These are phyloP conservation scores for Fusarium beomiforme DNA, from an alignment of 2,329 filamentous ascomycete genomes.

Conservation along the genomic window DNA sequence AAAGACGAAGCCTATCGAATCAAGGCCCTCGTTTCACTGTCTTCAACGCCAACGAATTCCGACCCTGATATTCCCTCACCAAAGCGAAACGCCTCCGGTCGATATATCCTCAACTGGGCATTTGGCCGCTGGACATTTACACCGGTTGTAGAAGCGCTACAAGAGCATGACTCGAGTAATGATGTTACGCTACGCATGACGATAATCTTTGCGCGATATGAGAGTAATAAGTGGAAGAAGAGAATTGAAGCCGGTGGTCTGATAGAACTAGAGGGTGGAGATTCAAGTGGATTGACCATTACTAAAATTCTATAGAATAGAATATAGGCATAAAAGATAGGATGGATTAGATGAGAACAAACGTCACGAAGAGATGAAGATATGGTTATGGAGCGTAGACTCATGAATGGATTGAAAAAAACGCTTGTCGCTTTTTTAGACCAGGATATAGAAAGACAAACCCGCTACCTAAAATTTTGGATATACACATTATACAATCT, in stretches of 20 bases:
- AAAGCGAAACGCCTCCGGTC: constrained; percentile 47
- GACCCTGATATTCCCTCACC: constrained; percentile 57
- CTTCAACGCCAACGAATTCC: constrained; percentile 59
- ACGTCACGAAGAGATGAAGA: constrained; percentile 33
- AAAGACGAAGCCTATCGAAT: constrained; percentile 98
- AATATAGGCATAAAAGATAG: constrained; percentile 7
- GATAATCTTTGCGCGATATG: constrained; percentile 76
- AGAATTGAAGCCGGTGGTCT: constrained; percentile 69
- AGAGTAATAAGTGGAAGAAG: constrained; percentile 82
- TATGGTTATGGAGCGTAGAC: constrained; percentile 28
- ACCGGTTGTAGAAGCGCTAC: constrained; percentile 53
- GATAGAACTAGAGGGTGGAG: constrained; percentile 58
- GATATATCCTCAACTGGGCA: constrained; percentile 97
- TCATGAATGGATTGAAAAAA: constrained; percentile 24
- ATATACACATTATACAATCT: constrained; percentile 15
- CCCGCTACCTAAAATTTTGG: constrained; percentile 19
- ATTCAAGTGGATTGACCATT: constrained; percentile 62
- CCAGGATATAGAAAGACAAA: constrained; percentile 21
- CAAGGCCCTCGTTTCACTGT: constrained; percentile 72
- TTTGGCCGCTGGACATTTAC: constrained; percentile 97
- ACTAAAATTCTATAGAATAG: constrained; percentile 57
- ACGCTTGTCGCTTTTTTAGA: constrained; percentile 25
- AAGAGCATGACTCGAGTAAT: constrained; percentile 65
- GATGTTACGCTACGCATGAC: constrained; percentile 75
- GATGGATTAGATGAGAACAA: constrained; percentile 18